phyloP scores from a whole-genome alignment of 768 basidiomycete genomes.

The Russula compacta region DNA sequence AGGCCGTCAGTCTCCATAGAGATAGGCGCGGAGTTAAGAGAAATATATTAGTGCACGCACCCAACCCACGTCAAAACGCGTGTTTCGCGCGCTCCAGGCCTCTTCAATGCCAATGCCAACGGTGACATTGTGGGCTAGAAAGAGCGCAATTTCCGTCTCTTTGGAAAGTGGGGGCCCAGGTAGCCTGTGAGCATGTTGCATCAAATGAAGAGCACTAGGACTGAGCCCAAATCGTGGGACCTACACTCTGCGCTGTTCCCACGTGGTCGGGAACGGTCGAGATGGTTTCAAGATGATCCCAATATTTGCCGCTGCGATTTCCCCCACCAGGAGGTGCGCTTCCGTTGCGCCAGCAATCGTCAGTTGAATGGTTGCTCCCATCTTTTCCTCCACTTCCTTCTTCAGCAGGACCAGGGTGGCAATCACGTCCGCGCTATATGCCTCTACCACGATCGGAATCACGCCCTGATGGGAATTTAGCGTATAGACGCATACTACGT shows the following conservation, averaged over 20 bases:
- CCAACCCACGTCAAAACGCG: slow-evolving; percentile 78
- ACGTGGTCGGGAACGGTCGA: slow-evolving; percentile 60
- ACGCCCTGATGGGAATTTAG: slow-evolving; percentile 33
- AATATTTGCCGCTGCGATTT: slow-evolving; percentile 57
- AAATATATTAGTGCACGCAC: slow-evolving; percentile 33
- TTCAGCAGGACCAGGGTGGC: slow-evolving; percentile 58
- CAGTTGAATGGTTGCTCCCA: slow-evolving; percentile 35
- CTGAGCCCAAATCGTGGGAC: slow-evolving; percentile 19
- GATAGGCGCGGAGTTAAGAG: background rate
- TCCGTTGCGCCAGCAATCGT: slow-evolving; percentile 55
- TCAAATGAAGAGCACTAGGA: background rate
- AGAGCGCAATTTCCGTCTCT: slow-evolving; percentile 46
- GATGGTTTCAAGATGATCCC: slow-evolving; percentile 63
- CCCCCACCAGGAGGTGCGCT: slow-evolving; percentile 62
- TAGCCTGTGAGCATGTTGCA: slow-evolving; percentile 31
- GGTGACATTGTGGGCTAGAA: slow-evolving; percentile 61
- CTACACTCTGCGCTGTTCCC: slow-evolving; percentile 61
- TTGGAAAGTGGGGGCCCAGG: slow-evolving; percentile 69
- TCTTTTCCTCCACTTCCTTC: slow-evolving; percentile 42
- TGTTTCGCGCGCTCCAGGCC: slow-evolving; percentile 65
- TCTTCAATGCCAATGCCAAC: slow-evolving; percentile 60
- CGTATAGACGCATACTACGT: background rate
- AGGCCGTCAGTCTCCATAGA: background rate
- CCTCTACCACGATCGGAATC: slow-evolving; percentile 51
- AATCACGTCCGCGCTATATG: slow-evolving; percentile 61